A percentile compares a stretch with the other conserved stretches of the same genome.
Evolutionary conservation across 208 protist species (phyloP).

Genomic region (Leishmania mexicana): DNA sequence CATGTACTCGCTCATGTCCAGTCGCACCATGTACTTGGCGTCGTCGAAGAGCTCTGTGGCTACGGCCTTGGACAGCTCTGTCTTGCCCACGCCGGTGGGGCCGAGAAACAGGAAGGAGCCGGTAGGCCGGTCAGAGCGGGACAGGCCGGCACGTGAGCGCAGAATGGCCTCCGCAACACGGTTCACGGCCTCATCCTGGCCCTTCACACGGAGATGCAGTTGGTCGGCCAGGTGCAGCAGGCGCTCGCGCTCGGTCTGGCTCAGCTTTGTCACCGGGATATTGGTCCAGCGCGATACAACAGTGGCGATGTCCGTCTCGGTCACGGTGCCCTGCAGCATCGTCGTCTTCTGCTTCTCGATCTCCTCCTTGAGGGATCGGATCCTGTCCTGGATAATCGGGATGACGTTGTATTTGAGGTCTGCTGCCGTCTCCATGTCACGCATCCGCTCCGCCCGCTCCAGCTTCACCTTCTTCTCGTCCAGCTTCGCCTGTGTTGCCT

Average conservation of each 20-base stretch:
- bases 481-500: slow-evolving; percentile 85
- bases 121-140: slow-evolving; percentile 85
- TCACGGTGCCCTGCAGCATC: slow-evolving; percentile 95
- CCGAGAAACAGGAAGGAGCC: slow-evolving; percentile 98
- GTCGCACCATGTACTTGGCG: slow-evolving; percentile 96
- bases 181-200: slow-evolving; percentile 96
- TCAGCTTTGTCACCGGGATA: slow-evolving; percentile 96
- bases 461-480: slow-evolving; percentile 92
- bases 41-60: slow-evolving; percentile 97
- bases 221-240: slow-evolving; percentile 85
- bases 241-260: slow-evolving; percentile 90
- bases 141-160: slow-evolving; percentile 95
- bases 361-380: slow-evolving; percentile 74
- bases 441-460: slow-evolving; percentile 84
- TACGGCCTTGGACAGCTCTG: slow-evolving; percentile 97
- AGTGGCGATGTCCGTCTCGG: slow-evolving; percentile 93
- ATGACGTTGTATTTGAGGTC: slow-evolving; percentile 97
- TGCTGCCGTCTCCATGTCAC: slow-evolving; percentile 91
- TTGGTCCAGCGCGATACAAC: slow-evolving; percentile 98
- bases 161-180: slow-evolving; percentile 96
- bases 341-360: slow-evolving; percentile 68
- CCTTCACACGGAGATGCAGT: slow-evolving; percentile 93
- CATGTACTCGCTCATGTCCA: slow-evolving; percentile 99
- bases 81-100: slow-evolving; percentile 96
- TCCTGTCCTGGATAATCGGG: slow-evolving; percentile 91